Percentiles rank a stretch among this genome's conserved stretches.
phyloP scores from a whole-genome alignment of 2,329 filamentous ascomycete species.

The Mycogone perniciosa region DNA sequence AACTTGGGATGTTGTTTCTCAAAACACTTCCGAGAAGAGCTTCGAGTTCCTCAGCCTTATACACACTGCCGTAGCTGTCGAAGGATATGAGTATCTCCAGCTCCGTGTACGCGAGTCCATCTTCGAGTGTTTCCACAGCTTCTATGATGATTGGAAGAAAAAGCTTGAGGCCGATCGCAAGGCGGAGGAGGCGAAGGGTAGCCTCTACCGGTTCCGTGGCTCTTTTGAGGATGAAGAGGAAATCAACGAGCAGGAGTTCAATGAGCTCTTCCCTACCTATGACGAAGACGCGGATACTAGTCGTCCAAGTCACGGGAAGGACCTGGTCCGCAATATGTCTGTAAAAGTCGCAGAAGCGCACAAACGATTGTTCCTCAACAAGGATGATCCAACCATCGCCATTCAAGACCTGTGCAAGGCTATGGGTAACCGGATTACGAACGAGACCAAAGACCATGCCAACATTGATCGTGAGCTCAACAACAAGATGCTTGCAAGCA shows the following conservation, averaged over 20 bases:
- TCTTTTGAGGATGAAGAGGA: slow-evolving; percentile 71
- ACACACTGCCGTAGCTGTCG: slow-evolving; percentile 35
- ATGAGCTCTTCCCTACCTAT: slow-evolving; percentile 75
- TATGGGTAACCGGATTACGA: slow-evolving; percentile 33
- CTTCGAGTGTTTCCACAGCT: slow-evolving; percentile 60
- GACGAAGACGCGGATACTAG: slow-evolving; percentile 39
- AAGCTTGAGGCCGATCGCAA: slow-evolving; percentile 71
- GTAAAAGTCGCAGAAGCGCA: slow-evolving; percentile 58
- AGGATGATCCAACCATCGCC: slow-evolving; percentile 33
- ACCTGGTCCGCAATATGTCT: slow-evolving; percentile 48
- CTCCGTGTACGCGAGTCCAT: slow-evolving; percentile 45
- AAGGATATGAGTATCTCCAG: slow-evolving; percentile 39
- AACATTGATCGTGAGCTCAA: slow-evolving; percentile 35
- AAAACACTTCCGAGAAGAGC: slow-evolving; percentile 19
- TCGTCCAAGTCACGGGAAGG: slow-evolving; percentile 25
- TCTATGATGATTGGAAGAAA: slow-evolving; percentile 75
- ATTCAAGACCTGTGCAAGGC: slow-evolving; percentile 40
- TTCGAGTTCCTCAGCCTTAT: slow-evolving; percentile 40
- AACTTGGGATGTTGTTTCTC: slow-evolving; percentile 22
- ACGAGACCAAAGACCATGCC: slow-evolving; percentile 22
- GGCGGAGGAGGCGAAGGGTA: slow-evolving; percentile 64
- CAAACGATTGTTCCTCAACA: slow-evolving; percentile 42
- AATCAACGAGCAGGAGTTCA: slow-evolving; percentile 65
- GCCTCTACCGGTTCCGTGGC: slow-evolving; percentile 78
- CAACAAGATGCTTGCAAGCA: slow-evolving; percentile 56